phyloP scores from a whole-genome alignment of 1,284 basidiomycete species.

The Sporisorium iseilematis-ciliati region DNA sequence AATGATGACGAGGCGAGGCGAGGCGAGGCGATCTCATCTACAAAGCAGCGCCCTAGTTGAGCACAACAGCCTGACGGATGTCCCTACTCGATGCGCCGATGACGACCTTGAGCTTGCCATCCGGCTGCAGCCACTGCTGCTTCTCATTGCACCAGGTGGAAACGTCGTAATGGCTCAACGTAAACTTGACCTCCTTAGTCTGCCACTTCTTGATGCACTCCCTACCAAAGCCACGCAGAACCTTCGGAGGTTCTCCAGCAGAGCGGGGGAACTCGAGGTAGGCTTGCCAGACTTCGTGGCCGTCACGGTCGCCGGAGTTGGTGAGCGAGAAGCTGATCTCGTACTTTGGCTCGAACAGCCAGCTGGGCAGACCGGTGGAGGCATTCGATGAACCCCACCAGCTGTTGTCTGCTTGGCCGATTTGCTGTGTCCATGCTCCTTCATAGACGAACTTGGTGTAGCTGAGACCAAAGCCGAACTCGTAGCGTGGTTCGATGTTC shows the following conservation, averaged over 20 bases:
- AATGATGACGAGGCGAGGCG: neutral
- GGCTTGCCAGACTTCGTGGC: slow-evolving; percentile 61
- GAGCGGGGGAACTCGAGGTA: slow-evolving; percentile 58
- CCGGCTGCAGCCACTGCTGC: slow-evolving; percentile 55
- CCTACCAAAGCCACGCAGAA: slow-evolving; percentile 61
- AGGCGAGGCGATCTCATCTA: no score
- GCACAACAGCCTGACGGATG: slow-evolving; percentile 46
- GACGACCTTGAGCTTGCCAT: slow-evolving; percentile 46
- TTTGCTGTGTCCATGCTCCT: slow-evolving; percentile 35
- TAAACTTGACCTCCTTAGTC: slow-evolving; percentile 39
- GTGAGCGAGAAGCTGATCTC: slow-evolving; percentile 52
- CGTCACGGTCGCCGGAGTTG: slow-evolving; percentile 56
- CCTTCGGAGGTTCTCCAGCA: slow-evolving; percentile 60
- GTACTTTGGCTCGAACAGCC: slow-evolving; percentile 59
- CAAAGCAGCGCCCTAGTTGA: slow-evolving; percentile 12
- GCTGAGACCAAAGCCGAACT: slow-evolving; percentile 61
- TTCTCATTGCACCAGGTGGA: slow-evolving; percentile 44
- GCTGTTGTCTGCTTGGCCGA: slow-evolving; percentile 47
- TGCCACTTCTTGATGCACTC: slow-evolving; percentile 38
- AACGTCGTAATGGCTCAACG: slow-evolving; percentile 57
- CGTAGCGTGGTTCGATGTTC: slow-evolving; percentile 56
- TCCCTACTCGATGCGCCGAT: slow-evolving; percentile 59
- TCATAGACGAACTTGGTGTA: slow-evolving; percentile 61
- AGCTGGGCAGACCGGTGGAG: slow-evolving; percentile 46
- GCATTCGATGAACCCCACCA: slow-evolving; percentile 47